These are phyloP conservation scores for Chionographis japonica DNA, from an alignment of 106 monocot species.

Conservation along the genomic window DNA sequence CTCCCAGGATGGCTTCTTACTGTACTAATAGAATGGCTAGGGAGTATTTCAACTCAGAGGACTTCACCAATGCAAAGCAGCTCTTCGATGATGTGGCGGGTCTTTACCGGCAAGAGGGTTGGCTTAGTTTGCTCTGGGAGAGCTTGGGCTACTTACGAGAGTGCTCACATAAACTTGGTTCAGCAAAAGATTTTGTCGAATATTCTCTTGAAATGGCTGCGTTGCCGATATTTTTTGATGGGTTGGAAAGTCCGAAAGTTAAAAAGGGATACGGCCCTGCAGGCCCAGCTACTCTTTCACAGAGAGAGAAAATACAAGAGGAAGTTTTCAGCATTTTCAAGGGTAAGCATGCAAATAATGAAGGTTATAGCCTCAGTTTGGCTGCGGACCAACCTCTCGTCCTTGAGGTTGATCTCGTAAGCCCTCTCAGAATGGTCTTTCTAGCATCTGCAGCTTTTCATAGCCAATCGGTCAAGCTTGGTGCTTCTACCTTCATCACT, in stretches of 20 bases:
- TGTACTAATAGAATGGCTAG: conserved; percentile 67
- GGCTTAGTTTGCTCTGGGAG: conserved; percentile 88
- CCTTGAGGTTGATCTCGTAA: conserved; percentile 74
- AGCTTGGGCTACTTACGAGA: conserved; percentile 73
- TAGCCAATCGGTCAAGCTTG: conserved; percentile 79
- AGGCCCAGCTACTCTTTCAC: conserved; percentile 51
- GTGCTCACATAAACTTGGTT: conserved; percentile 57
- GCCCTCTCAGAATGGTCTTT: conserved; percentile 75
- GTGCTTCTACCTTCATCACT: conserved; percentile 43
- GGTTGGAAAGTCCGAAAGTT: conserved; percentile 8
- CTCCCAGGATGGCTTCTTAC: conserved; percentile 62
- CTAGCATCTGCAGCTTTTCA: conserved; percentile 83
- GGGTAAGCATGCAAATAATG: conserved; percentile 19
- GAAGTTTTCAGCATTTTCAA: conserved; percentile 53
- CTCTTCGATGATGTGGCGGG: conserved; percentile 53
- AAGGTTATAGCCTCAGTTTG: conserved; percentile 6
- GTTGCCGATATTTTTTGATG: conserved; percentile 58
- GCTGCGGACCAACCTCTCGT: conserved; percentile 35
- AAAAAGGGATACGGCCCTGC: conserved; percentile 45
- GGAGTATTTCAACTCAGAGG: conserved; percentile 58
- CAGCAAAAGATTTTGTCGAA: conserved; percentile 51
- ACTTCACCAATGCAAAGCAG: conserved; percentile 74
- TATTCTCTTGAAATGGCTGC: conserved; percentile 95
- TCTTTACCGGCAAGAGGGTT: conserved; percentile 82
- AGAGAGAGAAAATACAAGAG: conserved; percentile 63